phyloP scores from a whole-genome alignment of 495 filamentous ascomycete species.

The Hyphodiscus hymeniophilus region DNA sequence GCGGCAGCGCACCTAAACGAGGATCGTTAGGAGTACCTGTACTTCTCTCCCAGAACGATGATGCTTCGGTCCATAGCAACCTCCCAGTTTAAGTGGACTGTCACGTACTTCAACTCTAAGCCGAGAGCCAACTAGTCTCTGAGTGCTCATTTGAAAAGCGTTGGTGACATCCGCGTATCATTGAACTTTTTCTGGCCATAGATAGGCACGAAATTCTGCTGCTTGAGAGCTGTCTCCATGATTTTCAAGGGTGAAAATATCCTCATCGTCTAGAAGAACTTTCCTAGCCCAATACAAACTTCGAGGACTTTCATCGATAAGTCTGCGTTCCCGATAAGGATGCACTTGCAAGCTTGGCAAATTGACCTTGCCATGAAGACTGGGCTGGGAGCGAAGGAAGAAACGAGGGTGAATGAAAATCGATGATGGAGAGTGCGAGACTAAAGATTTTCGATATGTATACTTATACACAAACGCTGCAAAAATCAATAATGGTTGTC shows the following conservation, averaged over 20 bases:
- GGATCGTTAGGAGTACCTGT: too few relatives aligned
- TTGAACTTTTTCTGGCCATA: neutral
- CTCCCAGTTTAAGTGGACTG: too few relatives aligned
- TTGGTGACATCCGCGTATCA: neutral
- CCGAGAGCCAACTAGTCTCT: too few relatives aligned
- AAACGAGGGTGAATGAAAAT: neutral
- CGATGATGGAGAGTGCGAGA: neutral
- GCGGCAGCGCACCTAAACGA: too few relatives aligned
- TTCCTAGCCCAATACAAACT: too few relatives aligned
- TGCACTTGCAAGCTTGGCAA: neutral
- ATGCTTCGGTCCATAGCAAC: too few relatives aligned
- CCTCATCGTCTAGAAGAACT: too few relatives aligned
- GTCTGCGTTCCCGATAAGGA: slow-evolving; percentile 28
- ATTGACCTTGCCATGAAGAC: neutral
- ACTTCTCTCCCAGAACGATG: too few relatives aligned
- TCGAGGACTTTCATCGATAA: slow-evolving; percentile 37
- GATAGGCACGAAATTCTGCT: slow-evolving; percentile 35
- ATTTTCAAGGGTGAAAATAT: too few relatives aligned
- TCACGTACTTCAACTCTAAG: too few relatives aligned
- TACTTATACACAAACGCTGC: neutral
- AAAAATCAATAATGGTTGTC: neutral
- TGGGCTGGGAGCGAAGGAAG: neutral
- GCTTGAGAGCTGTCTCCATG: slow-evolving; percentile 31
- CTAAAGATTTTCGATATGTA: neutral
- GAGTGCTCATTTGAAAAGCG: neutral